Percentiles rank a stretch among this genome's conserved stretches.
phyloP scores from a whole-genome alignment of 1,284 basidiomycete genomes.

The Cryptococcus jaspeensis region DNA sequence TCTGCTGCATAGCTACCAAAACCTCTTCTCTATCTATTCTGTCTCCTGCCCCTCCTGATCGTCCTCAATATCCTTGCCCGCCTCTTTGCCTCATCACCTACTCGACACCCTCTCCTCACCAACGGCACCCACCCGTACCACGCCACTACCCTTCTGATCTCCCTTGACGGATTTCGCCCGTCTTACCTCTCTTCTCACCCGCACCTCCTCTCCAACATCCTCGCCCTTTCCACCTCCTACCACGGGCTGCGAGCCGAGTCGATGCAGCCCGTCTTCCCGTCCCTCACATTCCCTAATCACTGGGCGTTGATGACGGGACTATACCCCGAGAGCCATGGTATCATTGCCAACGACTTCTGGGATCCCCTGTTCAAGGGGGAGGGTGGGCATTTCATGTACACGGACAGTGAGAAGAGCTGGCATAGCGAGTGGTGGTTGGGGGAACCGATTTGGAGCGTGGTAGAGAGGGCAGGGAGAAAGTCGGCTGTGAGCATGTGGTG shows the following conservation, averaged over 20 bases:
- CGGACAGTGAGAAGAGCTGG: constrained; percentile 62
- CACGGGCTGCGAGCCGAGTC: constrained; percentile 78
- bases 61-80: constrained; percentile 1
- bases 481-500: constrained; percentile 89
- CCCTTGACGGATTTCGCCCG: constrained; percentile 37
- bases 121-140: constrained; percentile 32
- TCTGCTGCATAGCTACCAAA: constrained; percentile 17
- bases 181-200: constrained; percentile 27
- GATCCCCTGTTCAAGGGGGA: constrained; percentile 56
- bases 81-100: constrained; percentile 8
- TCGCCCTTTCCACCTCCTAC: constrained; percentile 19
- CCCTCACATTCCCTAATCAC: constrained; percentile 89
- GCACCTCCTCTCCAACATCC: constrained; percentile 24
- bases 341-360: constrained; percentile 89
- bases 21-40: constrained; percentile 16
- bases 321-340: constrained; percentile 82
- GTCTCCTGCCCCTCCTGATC: constrained; percentile 9
- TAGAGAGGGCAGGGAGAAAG: constrained; percentile 66
- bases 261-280: constrained; percentile 82
- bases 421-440: constrained; percentile 78
- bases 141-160: constrained; percentile 32
- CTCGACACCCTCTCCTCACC: constrained; percentile 13
- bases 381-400: constrained; percentile 51
- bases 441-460: constrained; percentile 89
- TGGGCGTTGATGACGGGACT: constrained; percentile 85